These are phyloP conservation scores for Casuarina equisetifolia DNA, from an alignment of 306 rosid genomes.

Conservation along the genomic window DNA sequence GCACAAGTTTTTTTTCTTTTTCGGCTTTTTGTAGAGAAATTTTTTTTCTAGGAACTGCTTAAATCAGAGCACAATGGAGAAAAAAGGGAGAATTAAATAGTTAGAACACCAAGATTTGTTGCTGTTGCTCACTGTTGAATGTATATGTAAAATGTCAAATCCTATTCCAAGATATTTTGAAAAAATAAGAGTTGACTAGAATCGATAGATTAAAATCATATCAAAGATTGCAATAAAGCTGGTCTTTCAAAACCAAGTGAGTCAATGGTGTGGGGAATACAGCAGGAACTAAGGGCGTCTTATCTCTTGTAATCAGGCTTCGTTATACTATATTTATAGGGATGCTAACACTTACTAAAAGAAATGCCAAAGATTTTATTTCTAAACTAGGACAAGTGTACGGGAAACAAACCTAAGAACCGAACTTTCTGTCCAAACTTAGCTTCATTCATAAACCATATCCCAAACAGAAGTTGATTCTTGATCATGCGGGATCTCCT, in stretches of 20 bases:
- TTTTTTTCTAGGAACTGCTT: conserved; percentile 9
- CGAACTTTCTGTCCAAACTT: background rate
- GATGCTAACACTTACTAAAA: background rate
- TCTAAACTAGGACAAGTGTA: background rate
- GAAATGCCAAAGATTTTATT: background rate
- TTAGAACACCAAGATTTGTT: too few species aligned
- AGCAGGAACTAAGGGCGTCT: background rate
- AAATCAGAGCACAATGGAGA: too few species aligned
- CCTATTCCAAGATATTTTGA: too few species aligned
- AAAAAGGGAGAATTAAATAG: too few species aligned
- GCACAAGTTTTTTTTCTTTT: conserved; percentile 19
- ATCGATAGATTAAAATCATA: too few species aligned
- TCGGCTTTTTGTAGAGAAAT: background rate
- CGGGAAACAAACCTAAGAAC: background rate
- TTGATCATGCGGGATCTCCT: conserved; percentile 21
- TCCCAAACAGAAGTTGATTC: conserved; percentile 59
- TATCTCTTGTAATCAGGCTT: background rate
- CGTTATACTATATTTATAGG: too few species aligned
- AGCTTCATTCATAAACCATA: conserved; percentile 31
- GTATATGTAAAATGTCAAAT: too few species aligned
- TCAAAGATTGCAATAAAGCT: too few species aligned
- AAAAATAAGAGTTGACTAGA: too few species aligned
- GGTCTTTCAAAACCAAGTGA: background rate
- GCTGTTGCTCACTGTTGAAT: too few species aligned
- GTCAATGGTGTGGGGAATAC: background rate